Conservation (phyloP, 192 early-diverging fungal genomes). For the Gaertneriomyces sp. region DNA sequence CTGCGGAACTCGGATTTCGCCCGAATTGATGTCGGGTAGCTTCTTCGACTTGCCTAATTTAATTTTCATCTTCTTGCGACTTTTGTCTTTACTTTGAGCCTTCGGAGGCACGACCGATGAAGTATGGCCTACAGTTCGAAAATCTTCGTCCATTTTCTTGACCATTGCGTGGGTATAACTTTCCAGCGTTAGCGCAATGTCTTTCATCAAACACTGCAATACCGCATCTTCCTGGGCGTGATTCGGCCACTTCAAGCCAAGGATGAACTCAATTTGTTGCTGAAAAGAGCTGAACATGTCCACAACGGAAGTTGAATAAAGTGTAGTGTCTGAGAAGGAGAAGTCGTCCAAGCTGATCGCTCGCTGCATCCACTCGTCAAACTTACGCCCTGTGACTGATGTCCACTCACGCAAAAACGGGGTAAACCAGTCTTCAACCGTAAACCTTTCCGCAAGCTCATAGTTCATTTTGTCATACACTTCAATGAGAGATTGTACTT, state of each 20-base stretch:
- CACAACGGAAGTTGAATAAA: slow-evolving; percentile 37
- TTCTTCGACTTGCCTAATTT: slow-evolving; percentile 28
- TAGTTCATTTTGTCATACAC: slow-evolving; percentile 38
- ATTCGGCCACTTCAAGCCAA: slow-evolving; percentile 39
- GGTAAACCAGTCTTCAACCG: slow-evolving; percentile 36
- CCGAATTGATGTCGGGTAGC: slow-evolving; percentile 22
- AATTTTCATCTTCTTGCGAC: slow-evolving; percentile 25
- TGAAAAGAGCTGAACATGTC: slow-evolving; percentile 47
- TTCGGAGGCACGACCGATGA: background rate
- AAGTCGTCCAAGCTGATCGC: slow-evolving; percentile 39
- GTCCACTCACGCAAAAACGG: slow-evolving; percentile 39
- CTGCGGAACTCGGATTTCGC: slow-evolving; percentile 29
- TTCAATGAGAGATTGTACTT: slow-evolving; percentile 23
- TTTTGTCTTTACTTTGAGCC: background rate
- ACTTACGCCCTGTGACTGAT: slow-evolving; percentile 31
- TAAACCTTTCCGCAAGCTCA: slow-evolving; percentile 31
- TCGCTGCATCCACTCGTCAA: slow-evolving; percentile 38
- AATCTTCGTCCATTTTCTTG: slow-evolving; percentile 5
- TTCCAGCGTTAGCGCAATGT: slow-evolving; percentile 20
- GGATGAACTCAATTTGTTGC: slow-evolving; percentile 40
- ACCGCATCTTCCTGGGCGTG: slow-evolving; percentile 18
- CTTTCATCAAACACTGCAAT: slow-evolving; percentile 15
- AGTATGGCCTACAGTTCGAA: background rate
- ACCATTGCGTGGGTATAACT: slow-evolving; percentile 24
- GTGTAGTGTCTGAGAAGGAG: slow-evolving; percentile 8